These are phyloP conservation scores for Yamadazyma songkhlaensis DNA, from an alignment of 1,139 yeast genomes.

Conservation along the genomic window DNA sequence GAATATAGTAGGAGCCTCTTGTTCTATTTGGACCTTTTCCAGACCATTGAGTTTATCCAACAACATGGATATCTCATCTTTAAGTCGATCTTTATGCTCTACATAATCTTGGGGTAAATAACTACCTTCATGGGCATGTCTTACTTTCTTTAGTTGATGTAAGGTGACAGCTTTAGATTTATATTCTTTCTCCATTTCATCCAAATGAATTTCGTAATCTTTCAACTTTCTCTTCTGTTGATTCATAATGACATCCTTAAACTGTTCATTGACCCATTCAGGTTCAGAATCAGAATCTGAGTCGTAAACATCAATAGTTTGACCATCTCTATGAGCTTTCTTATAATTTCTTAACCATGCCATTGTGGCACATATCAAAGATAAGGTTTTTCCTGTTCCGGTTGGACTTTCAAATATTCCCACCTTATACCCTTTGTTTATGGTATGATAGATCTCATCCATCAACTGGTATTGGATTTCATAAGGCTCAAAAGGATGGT, in stretches of 20 bases:
- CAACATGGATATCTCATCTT: slow-evolving; percentile 43
- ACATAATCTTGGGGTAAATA: slow-evolving; percentile 42
- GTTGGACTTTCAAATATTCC: slow-evolving; percentile 94
- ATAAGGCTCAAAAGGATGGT: slow-evolving; percentile 84
- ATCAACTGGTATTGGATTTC: slow-evolving; percentile 74
- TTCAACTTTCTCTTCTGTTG: slow-evolving; percentile 27
- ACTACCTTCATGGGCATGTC: slow-evolving; percentile 17
- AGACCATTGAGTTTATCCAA: slow-evolving; percentile 24
- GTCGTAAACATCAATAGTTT: slow-evolving; percentile 1
- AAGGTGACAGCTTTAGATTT: slow-evolving; percentile 12
- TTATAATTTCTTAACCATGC: slow-evolving; percentile 78
- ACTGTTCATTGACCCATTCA: slow-evolving; percentile 55
- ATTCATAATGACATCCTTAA: slow-evolving; percentile 30
- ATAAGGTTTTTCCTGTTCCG: slow-evolving; percentile 90
- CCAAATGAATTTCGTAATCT: slow-evolving; percentile 42
- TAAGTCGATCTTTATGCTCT: slow-evolving; percentile 26
- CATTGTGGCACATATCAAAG: slow-evolving; percentile 81
- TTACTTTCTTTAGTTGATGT: slow-evolving; percentile 9
- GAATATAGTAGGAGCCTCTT: slow-evolving; percentile 47
- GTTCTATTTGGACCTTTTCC: slow-evolving; percentile 10
- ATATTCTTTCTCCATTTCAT: slow-evolving; percentile 15
- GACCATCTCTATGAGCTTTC: slow-evolving; percentile 20
- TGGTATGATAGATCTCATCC: slow-evolving; percentile 66
- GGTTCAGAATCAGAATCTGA: slow-evolving; percentile 50
- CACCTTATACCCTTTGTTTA: slow-evolving; percentile 57